Evolutionary conservation across 1,139 yeast species (phyloP), one percentile per base, ranked within the genome.

Genomic region (Candida mesenterica): DNA sequence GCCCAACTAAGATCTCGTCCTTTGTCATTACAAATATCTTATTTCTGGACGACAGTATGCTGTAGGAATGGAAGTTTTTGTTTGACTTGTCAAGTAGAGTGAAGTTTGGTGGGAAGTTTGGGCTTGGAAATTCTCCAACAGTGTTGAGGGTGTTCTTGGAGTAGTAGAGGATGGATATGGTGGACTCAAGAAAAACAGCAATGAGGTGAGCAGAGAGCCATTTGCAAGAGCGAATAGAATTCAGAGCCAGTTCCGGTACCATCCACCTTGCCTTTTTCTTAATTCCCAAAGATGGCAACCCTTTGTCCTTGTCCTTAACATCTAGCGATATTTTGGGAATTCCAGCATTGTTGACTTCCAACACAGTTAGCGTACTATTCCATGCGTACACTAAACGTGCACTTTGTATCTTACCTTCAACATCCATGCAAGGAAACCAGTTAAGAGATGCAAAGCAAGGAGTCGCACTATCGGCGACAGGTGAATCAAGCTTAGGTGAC

Each of bases 381-480:
- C 89, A 83, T 25, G 83, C 65, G 49, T 79, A 84, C 0, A 85
- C 90, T 28, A 87, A 56, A 39, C 70, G 62, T 0, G 90, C 79
- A 25, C 60, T 58, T 34, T 57, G 41, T 3, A 48, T 50, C 15
- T 46, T 19, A 19, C 22, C 22, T 6, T 19, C 9, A 9, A 6
- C 22, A 6, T 19, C 39, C 49, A 62, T 55, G 36, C 68, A 60
- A 0, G 75, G 75, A 44, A 65, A 79, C 94, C 94, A 85, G 9
- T 75, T 19, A 19, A 19, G 22, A 9, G 62, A 13, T 81, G 49
- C 22, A 42, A n/a, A n/a, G n/a, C n/a, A n/a, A n/a, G 75, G 65
- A 1, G 79, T 80, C 4, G 69, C 24, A n/a, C 16, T 26, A 4
- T 17, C 18, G 57, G n/a, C 64, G 45, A 0, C 68, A 20, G 15